Conservation (phyloP, 352 stramenopile species). For the Phytophthora sp. region DNA sequence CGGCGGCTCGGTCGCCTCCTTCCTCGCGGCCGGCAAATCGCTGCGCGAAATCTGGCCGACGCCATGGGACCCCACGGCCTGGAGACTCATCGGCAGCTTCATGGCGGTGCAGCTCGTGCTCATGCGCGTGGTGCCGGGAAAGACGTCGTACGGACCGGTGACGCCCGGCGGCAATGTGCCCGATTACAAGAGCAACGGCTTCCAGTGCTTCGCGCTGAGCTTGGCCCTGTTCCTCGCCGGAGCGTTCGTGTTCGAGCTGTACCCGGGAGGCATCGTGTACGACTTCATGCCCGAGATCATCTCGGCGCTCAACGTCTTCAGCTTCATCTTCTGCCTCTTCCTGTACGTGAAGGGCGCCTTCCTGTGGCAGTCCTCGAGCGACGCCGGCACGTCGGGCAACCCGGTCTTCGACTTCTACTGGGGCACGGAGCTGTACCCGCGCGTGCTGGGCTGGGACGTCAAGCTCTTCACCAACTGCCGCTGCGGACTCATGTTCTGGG, state of each 20-base stretch:
- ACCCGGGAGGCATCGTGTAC: constrained; percentile 83
- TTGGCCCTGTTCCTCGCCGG: constrained; percentile 76
- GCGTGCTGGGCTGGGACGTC: constrained; percentile 92
- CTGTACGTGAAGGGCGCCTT: constrained; percentile 94
- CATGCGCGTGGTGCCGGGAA: constrained; percentile 91
- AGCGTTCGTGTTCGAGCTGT: constrained; percentile 58
- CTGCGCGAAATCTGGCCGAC: constrained; percentile 82
- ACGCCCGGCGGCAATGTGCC: constrained; percentile 90
- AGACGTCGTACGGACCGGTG: constrained; percentile 82
- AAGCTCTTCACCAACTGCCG: constrained; percentile 99
- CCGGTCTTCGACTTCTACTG: constrained; percentile 97
- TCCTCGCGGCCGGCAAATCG: constrained; percentile 48
- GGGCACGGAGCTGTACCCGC: constrained; percentile 97
- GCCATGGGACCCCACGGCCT: constrained; percentile 83
- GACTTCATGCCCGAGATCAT: constrained; percentile 89
- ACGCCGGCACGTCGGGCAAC: constrained; percentile 93
- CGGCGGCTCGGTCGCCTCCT: constrained; percentile 45
- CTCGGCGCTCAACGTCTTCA: constrained; percentile 95
- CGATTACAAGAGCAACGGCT: constrained; percentile 94
- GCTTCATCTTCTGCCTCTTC: constrained; percentile 91
- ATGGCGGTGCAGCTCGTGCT: constrained; percentile 91
- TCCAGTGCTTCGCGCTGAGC: constrained; percentile 91
- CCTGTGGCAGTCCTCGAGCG: constrained; percentile 85
- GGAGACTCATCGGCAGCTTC: constrained; percentile 90
- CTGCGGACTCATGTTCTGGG: constrained; percentile 98